Conservation (phyloP, 75 land plant genomes). For the Sequoia sempervirens region DNA sequence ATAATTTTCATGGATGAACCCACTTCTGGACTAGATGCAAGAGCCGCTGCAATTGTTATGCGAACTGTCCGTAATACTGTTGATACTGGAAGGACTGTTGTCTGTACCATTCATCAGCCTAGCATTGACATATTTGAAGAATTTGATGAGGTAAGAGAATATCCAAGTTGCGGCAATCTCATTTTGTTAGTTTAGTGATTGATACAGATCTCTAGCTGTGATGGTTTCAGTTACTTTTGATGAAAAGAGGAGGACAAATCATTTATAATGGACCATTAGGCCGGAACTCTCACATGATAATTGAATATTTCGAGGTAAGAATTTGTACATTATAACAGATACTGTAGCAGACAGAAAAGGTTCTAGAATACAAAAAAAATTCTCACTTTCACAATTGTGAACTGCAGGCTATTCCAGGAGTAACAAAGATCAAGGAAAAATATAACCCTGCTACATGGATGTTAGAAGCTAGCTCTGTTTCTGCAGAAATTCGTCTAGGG, state of each 20-base stretch:
- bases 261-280: conserved; percentile 83
- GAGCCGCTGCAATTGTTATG: conserved; percentile 88
- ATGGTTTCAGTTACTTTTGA: conserved; percentile 43
- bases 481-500: conserved; percentile 41
- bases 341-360: neutral
- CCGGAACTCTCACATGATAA: conserved; percentile 45
- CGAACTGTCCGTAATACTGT: conserved; percentile 79
- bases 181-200: neutral
- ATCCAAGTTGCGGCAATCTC: neutral
- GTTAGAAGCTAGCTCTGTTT: conserved; percentile 71
- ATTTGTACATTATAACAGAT: neutral
- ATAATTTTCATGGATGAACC: conserved; percentile 93
- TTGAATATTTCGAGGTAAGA: conserved; percentile 79
- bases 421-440: conserved; percentile 63
- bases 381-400: neutral
- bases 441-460: conserved; percentile 92
- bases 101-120: conserved; percentile 80
- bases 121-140: conserved; percentile 83
- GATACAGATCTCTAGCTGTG: neutral
- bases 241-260: conserved; percentile 84
- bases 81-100: conserved; percentile 82
- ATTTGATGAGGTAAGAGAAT: conserved; percentile 66
- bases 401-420: conserved; percentile 57
- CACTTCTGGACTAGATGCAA: conserved; percentile 77
- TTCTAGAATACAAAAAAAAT: neutral